Percentiles rank a stretch among this genome's conserved stretches.
These are phyloP conservation scores for Mortierella sp. DNA, from an alignment of 371 early-diverging fungal species.

Conservation along the genomic window DNA sequence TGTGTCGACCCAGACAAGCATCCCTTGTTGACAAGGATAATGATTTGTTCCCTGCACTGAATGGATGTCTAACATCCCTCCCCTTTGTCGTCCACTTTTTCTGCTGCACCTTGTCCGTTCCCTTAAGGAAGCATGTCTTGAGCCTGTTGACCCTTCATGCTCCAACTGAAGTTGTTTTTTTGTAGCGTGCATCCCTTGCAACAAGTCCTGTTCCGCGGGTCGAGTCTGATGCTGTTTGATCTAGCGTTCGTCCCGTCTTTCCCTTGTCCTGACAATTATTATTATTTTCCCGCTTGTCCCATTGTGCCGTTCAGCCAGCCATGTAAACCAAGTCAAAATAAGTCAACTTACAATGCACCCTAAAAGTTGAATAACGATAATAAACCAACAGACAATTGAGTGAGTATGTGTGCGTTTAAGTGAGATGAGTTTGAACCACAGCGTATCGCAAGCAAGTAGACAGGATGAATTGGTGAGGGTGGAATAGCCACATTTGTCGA, in stretches of 20 bases:
- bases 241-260: not conserved
- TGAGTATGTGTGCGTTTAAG: not conserved
- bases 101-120: no score
- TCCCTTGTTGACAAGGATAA: not conserved
- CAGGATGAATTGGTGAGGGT: not conserved
- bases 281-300: not conserved
- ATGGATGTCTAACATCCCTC: no score
- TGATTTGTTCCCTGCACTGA: no score
- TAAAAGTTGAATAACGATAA: slow-evolving; percentile 6
- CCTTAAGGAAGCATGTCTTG: no score
- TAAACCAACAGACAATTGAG: not conserved
- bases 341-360: slow-evolving; percentile 57
- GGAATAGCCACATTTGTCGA: not conserved
- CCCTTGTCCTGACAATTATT: not conserved
- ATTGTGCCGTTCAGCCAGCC: not conserved
- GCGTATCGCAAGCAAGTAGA: not conserved
- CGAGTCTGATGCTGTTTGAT: no score
- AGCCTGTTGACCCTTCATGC: no score
- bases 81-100: no score
- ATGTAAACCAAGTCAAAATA: no score
- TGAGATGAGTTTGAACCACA: not conserved
- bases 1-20: not conserved
- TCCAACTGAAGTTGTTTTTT: no score
- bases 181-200: no score
- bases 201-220: no score